phyloP scores from a whole-genome alignment of 345 rosid genomes.

The Lepidium aucheri region DNA sequence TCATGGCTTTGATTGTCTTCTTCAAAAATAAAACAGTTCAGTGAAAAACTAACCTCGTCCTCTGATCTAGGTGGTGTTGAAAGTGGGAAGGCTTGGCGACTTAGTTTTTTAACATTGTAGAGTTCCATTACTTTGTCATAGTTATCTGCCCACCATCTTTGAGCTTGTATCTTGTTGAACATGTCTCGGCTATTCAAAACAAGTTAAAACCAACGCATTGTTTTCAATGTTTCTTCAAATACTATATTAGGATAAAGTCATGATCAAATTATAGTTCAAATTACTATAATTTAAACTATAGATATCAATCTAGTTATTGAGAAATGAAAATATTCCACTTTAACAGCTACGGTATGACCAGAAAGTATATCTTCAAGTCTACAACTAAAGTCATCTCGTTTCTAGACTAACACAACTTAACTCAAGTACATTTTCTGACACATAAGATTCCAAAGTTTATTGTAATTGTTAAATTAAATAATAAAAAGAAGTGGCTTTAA shows the following conservation, averaged over 20 bases:
- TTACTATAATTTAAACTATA: too few relatives aligned
- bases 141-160: conserved; percentile 98
- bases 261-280: too few relatives aligned
- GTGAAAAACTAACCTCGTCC: conserved; percentile 63
- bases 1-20: neutral
- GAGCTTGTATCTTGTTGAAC: conserved; percentile 98
- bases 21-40: neutral
- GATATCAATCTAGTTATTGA: too few relatives aligned
- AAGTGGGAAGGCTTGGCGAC: conserved; percentile 87
- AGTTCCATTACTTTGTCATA: conserved; percentile 93
- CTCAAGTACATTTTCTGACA: neutral
- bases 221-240: neutral
- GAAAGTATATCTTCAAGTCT: neutral
- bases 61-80: conserved; percentile 89
- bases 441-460: neutral
- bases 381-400: neutral
- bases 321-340: too few relatives aligned
- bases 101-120: conserved; percentile 94
- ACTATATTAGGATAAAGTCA: neutral
- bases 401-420: neutral
- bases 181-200: conserved; percentile 65
- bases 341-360: neutral
- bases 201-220: neutral
- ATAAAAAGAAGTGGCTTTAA: neutral
- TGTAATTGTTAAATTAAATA: neutral